Percentiles rank a stretch among this genome's conserved stretches.
Conservation (phyloP, 2,329 filamentous ascomycete genomes). For the Leptographium galeiforme region DNA sequence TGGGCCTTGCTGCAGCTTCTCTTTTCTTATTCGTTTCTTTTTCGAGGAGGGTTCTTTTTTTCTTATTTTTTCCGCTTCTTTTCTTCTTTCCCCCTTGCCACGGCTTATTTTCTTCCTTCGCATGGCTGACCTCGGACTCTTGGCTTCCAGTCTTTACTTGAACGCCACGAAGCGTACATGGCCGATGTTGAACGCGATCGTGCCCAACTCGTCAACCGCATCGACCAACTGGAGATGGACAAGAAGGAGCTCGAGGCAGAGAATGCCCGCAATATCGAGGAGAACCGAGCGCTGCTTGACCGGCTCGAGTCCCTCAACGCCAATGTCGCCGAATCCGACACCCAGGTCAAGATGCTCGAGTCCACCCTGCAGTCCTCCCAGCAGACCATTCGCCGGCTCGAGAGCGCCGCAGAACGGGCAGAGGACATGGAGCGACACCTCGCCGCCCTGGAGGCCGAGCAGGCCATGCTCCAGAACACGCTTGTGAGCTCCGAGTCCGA, state of each 20-base stretch:
- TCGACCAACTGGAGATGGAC: conserved; percentile 61
- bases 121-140: conserved; percentile 22
- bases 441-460: conserved; percentile 66
- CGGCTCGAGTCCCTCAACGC: conserved; percentile 77
- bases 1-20: background rate
- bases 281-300: conserved; percentile 69
- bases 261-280: conserved; percentile 67
- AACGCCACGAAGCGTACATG: conserved; percentile 89
- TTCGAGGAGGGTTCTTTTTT: background rate
- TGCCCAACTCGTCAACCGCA: conserved; percentile 53
- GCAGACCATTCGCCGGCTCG: conserved; percentile 60
- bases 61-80: conserved; percentile 7
- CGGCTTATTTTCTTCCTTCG: background rate
- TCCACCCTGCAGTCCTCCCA: conserved; percentile 65
- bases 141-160: conserved; percentile 65
- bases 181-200: conserved; percentile 82
- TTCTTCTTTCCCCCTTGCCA: background rate
- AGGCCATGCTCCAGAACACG: conserved; percentile 55
- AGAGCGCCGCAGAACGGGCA: conserved; percentile 59
- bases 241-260: conserved; percentile 62
- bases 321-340: conserved; percentile 66
- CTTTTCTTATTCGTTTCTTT: background rate
- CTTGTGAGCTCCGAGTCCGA: conserved; percentile 58
- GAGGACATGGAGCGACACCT: conserved; percentile 72
- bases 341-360: conserved; percentile 63